Evolutionary conservation across 140 eudicot species (phyloP), one percentile per base, ranked within the genome.

Genomic region (Cichorium intybus): DNA sequence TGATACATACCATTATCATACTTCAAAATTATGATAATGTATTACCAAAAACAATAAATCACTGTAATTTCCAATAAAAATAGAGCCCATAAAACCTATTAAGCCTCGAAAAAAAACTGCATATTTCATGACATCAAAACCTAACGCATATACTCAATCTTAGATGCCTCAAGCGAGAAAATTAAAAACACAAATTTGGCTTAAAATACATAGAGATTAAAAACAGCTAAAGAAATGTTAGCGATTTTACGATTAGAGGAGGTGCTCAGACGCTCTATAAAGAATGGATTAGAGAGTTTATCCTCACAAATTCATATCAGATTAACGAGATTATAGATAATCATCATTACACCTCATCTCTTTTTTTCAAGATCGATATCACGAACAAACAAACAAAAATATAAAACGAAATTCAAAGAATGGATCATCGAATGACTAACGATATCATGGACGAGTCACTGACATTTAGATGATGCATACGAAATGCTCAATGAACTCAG

Each of bases 231-330:
- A 1, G 10, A 51, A 51, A 27, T 6, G 5, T 5, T 10, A 10
- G 14, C 35, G 10, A 6, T 14, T 23, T 39, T 43, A 20, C 6
- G 28, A 68, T 24, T 11, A 22, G 10, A 41, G 41, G 26, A 56
- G 74, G 45, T 68, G 66, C 74, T 68, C 74, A 68, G 74, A 68
- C 24, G 24, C 62, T 56, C 62, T 56, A 56, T 55, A 56, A 66
- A 22, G 35, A 66, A 68, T 68, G 74, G 74, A 68, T 56, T 26
- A 43, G 29, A 56, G 47, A 12, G 12, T 43, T 34, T 33, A 10
- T 43, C 60, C 74, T 45, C 73, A 67, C n/a, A 28, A 56, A 43
- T 39, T 56, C 65, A 26, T 41, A 43, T 68, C 74, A 68, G 74
- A 68, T 68, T 68, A 68, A 68, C 74, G 74, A 68, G 74, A 68